Evolutionary conservation across 2,329 filamentous ascomycete genomes (phyloP), one percentile per base, ranked within the genome.

Genomic region (Penicillium sp.): DNA sequence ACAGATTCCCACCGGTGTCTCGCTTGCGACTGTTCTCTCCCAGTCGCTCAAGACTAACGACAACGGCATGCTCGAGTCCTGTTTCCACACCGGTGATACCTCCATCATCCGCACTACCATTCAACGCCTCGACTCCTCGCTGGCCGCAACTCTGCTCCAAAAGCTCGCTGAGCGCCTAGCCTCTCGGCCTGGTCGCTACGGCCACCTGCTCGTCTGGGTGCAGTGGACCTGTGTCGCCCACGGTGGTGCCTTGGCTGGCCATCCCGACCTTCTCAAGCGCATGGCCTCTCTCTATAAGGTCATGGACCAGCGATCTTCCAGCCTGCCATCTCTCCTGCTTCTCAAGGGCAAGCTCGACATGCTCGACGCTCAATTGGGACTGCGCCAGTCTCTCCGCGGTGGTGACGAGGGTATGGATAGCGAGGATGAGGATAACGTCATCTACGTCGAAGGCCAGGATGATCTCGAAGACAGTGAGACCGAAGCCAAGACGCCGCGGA

Each of bases 321-420:
- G 89, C 13, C 77, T 97, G 19, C 84, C 87, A 54, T 89, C 87
- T 57, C 76, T 99, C 38, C 77, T 99, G 30, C 82, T 91, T 16
- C 79, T 99, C 52, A 96, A 96, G 75, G 93, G 93, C 19, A 95
- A 96, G 72, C 79, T 99, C 28, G 92, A 97, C 66, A 89, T 99
- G 82, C 79, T 97, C 41, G 87, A 93, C 63, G 86, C 89, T 6
- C 93, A 99, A 72, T 85, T 97, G 69, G 83, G 88, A 61, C 75
- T 95, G 61, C 80, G 93, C 41, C 83, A 82, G 62, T 81, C 80
- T 53, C 82, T 90, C 71, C 82, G 86, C 62, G 78, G 73, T 41
- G 66, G 68, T 4, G 61, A 63, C 12, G 64, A 70, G 40, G 62
- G 61, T n/a, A 55, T 67, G 59, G 68, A 70, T 18, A 71, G 73